A percentile compares a stretch with the other conserved stretches of the same genome.
phyloP scores from a whole-genome alignment of 179 eudicot genomes.

The Camellia oleifera region DNA sequence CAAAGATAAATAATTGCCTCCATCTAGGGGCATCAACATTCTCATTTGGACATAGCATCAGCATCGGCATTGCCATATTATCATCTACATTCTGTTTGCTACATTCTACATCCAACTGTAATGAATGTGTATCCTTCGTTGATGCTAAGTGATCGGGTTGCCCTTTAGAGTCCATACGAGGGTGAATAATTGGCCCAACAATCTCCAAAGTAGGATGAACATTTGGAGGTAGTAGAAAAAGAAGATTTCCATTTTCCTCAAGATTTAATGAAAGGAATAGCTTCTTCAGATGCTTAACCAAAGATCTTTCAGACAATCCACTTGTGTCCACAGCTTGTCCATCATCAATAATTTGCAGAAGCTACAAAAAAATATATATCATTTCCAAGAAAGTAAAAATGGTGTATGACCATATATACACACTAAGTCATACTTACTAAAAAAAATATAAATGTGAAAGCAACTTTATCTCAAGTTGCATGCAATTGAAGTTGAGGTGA shows the following conservation, averaged over 20 bases:
- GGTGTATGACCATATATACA: neutral
- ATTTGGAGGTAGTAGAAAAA: conserved; percentile 65
- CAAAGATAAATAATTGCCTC: conserved; percentile 39
- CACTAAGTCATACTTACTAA: neutral
- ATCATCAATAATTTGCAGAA: conserved; percentile 72
- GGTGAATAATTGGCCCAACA: conserved; percentile 54
- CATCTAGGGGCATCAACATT: conserved; percentile 56
- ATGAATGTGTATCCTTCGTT: conserved; percentile 17
- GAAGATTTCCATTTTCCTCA: conserved; percentile 62
- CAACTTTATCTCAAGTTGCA: neutral
- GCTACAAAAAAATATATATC: conserved; percentile 34
- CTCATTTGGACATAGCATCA: conserved; percentile 16
- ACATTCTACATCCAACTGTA: conserved; percentile 28
- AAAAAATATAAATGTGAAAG: neutral
- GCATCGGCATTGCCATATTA: conserved; percentile 19
- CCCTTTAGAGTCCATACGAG: conserved; percentile 28
- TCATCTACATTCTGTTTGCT: conserved; percentile 27
- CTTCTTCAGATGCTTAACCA: conserved; percentile 71
- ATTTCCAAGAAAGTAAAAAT: conserved; percentile 10
- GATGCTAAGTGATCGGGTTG: conserved; percentile 25
- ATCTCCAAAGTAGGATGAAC: conserved; percentile 70
- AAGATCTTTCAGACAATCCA: conserved; percentile 73
- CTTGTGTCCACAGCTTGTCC: conserved; percentile 97
- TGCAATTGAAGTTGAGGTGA: too few species aligned
- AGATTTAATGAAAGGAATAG: conserved; percentile 73